These are phyloP conservation scores for Oleoguttula mirabilis DNA, from an alignment of 495 filamentous ascomycete species.

Conservation along the genomic window DNA sequence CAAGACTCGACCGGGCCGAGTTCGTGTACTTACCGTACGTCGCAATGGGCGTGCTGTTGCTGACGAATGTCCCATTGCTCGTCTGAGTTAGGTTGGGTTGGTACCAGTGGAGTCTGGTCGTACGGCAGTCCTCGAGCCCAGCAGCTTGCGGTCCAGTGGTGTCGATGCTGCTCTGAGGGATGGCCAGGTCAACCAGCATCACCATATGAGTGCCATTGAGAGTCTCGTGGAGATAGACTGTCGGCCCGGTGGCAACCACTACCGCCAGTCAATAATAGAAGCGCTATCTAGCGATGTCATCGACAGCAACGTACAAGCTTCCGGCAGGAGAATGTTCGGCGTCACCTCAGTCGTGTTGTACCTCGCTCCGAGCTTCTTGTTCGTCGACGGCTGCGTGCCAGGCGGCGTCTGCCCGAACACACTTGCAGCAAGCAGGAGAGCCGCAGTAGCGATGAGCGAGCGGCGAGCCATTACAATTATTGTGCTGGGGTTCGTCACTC, in stretches of 20 bases:
- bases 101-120: slow-evolving; percentile 2
- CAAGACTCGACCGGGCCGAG: too few species aligned
- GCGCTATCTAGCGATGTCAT: not conserved
- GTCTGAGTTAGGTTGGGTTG: not conserved
- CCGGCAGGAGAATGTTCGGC: slow-evolving; percentile 2
- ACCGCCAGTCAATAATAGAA: not conserved
- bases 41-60: not conserved
- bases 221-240: not conserved
- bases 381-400: slow-evolving; percentile 1
- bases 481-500: too few species aligned
- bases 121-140: not conserved
- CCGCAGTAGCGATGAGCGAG: not conserved
- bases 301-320: not conserved
- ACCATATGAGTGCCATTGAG: slow-evolving; percentile 6
- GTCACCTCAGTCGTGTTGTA: not conserved
- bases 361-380: not conserved
- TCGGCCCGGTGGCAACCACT: not conserved
- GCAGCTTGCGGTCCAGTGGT: not conserved
- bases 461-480: too few species aligned
- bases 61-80: not conserved
- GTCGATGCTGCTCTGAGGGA: not conserved
- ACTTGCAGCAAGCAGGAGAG: not conserved
- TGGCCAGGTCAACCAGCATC: slow-evolving; percentile 1
- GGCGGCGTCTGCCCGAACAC: slow-evolving; percentile 1
- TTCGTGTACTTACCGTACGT: slow-evolving; percentile 3